These are phyloP conservation scores for Saccharum hybrid DNA, from an alignment of 202 grass and related monocot species.

Conservation along the genomic window DNA sequence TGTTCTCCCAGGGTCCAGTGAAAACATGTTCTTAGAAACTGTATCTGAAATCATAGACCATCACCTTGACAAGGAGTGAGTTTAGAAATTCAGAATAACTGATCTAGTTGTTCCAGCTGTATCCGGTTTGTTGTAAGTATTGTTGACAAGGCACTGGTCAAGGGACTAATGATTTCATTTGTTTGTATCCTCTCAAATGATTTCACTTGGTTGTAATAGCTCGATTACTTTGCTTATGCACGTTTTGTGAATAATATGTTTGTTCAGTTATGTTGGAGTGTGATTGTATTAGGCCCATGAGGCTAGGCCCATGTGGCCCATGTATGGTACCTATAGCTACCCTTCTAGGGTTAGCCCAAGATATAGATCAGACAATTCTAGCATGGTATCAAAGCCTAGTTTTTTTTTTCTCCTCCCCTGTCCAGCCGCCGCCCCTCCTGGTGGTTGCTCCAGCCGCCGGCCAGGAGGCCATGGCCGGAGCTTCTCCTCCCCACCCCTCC, in stretches of 20 bases:
- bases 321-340: too few species aligned
- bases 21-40: slow-evolving; percentile 61
- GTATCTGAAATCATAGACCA: slow-evolving; percentile 66
- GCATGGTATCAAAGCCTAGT: too few species aligned
- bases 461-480: too few species aligned
- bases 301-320: too few species aligned
- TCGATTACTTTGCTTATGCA: slow-evolving; percentile 28
- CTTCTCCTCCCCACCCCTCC: too few species aligned
- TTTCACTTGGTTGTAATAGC: slow-evolving; percentile 37
- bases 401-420: too few species aligned
- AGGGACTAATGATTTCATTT: slow-evolving; percentile 62
- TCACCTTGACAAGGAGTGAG: slow-evolving; percentile 49
- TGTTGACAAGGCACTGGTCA: slow-evolving; percentile 47
- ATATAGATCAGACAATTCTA: too few species aligned
- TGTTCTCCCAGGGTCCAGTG: slow-evolving; percentile 55
- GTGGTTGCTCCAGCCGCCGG: too few species aligned
- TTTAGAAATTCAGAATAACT: slow-evolving; percentile 55
- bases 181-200: slow-evolving; percentile 47
- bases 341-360: too few species aligned
- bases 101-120: slow-evolving; percentile 61
- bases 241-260: slow-evolving; percentile 40
- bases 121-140: slow-evolving; percentile 56
- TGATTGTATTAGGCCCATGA: too few species aligned
- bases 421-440: too few species aligned
- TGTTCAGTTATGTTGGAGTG: too few species aligned